Evolutionary conservation across 371 early-diverging fungal species (phyloP), one percentile per base, ranked within the genome.

Genomic region (Synchytrium microbalum): DNA sequence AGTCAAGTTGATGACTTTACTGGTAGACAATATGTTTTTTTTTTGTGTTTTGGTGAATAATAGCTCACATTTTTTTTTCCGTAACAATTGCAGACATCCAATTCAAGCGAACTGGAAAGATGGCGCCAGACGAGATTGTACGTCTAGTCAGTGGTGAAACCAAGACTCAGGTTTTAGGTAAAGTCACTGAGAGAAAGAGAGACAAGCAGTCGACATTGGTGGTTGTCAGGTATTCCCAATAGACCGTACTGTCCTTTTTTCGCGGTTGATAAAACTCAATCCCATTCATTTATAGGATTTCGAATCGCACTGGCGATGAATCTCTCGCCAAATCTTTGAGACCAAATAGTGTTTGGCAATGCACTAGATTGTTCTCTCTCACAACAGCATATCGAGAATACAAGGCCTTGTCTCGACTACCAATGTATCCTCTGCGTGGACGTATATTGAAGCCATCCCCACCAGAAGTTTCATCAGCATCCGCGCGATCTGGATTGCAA

Each of bases 361-460:
- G 46, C 19, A 38, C 46, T 38, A 51, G 62, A 5, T 23, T 75
- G 19, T 74, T 76, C 59, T 69, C 74, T n/a, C 63, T 95, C 55
- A 88, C 91, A 0, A 90, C 97, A 0, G 67, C 78, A 0, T 75
- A 88, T 62, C 90, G 97, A 31, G 96, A 96, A 74, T 97, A 91
- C 67, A 72, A 81, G 2, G 91, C 92, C 2, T 69, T 97, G 53
- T 67, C 80, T 29, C 81, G 79, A 3, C 70, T 95, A 59, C 77
- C 83, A 27, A 75, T 86, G 32, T 83, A 85, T 65, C 75, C 81
- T 30, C 75, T 95, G 23, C 72, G 75, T 5, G 56, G 75, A 0
- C 85, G 86, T 52, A 86, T 96, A 28, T 69, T 95, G 28, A 51
- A 72, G 1, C 90, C 92, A 3, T 62, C 73, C 3, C 55, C 58